These are phyloP conservation scores for Schizochytrium sp. DNA, from an alignment of 108 stramenopile species.

Conservation along the genomic window DNA sequence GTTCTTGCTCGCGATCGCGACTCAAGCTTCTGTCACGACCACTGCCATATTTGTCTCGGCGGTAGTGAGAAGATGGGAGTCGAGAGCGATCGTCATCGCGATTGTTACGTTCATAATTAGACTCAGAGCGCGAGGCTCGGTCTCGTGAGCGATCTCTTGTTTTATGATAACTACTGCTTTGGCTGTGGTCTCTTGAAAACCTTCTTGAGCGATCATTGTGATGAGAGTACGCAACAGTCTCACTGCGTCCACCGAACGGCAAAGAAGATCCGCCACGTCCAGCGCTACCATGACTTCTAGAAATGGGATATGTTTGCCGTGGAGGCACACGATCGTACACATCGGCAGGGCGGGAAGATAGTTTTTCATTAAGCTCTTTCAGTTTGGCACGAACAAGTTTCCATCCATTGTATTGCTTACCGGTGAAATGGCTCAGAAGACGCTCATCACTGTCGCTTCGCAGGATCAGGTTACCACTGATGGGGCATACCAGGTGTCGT, in stretches of 20 bases:
- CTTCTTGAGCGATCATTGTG: background rate
- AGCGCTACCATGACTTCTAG: background rate
- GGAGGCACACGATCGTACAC: no score
- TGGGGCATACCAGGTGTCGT: conserved; percentile 4
- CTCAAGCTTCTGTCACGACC: background rate
- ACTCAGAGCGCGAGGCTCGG: background rate
- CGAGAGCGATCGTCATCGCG: no score
- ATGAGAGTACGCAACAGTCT: background rate
- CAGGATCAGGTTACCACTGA: conserved; percentile 24
- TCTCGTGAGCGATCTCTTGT: background rate
- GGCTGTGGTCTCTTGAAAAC: background rate
- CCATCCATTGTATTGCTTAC: conserved; percentile 57
- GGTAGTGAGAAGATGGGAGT: background rate
- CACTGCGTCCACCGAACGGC: no score
- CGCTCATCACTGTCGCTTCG: conserved; percentile 48
- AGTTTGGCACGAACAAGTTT: conserved; percentile 32
- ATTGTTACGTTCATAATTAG: no score
- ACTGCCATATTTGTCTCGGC: background rate
- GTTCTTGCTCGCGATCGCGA: background rate
- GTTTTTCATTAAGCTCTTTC: conserved; percentile 22
- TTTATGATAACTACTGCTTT: background rate
- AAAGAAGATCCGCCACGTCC: background rate
- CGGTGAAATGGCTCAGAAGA: conserved; percentile 13
- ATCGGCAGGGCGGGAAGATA: background rate
- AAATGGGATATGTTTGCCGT: no score